phyloP scores from a whole-genome alignment of 306 rosid genomes.

The Castanea crenata region DNA sequence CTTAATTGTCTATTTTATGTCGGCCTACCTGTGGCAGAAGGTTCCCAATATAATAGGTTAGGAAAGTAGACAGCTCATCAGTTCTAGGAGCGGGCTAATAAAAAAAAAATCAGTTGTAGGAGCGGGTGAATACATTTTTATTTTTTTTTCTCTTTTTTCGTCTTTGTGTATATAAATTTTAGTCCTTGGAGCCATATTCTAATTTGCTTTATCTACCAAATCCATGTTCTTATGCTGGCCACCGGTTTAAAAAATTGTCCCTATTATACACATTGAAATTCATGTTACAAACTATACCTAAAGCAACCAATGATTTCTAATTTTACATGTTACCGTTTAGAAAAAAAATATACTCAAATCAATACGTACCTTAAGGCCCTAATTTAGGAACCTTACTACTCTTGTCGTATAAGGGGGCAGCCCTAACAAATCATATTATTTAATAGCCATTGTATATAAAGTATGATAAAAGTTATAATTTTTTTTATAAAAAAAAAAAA shows the following conservation, averaged over 20 bases:
- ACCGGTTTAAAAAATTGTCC: conserved; percentile 5
- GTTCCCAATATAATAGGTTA: conserved; percentile 15
- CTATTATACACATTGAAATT: neutral
- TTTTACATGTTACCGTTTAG: neutral
- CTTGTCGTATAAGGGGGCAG: conserved; percentile 4
- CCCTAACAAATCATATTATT: no score
- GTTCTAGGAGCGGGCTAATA: conserved; percentile 28
- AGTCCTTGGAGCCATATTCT: neutral
- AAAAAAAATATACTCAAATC: neutral
- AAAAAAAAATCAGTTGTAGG: conserved; percentile 11
- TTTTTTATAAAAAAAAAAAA: no score
- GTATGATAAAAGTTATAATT: neutral
- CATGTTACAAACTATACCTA: neutral
- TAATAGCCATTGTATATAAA: no score
- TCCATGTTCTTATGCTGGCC: conserved; percentile 9
- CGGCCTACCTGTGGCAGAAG: conserved; percentile 27
- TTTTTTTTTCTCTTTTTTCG: neutral
- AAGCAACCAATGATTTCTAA: neutral
- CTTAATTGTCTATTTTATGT: neutral
- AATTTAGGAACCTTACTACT: conserved; percentile 7
- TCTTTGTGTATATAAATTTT: neutral
- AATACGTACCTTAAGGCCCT: neutral
- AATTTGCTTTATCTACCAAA: neutral
- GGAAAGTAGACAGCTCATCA: neutral
- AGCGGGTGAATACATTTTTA: conserved; percentile 25